Percentiles rank a stretch among this genome's conserved stretches.
Evolutionary conservation across 495 filamentous ascomycete genomes (phyloP).

Genomic region (Recurvomyces mirabilis): DNA sequence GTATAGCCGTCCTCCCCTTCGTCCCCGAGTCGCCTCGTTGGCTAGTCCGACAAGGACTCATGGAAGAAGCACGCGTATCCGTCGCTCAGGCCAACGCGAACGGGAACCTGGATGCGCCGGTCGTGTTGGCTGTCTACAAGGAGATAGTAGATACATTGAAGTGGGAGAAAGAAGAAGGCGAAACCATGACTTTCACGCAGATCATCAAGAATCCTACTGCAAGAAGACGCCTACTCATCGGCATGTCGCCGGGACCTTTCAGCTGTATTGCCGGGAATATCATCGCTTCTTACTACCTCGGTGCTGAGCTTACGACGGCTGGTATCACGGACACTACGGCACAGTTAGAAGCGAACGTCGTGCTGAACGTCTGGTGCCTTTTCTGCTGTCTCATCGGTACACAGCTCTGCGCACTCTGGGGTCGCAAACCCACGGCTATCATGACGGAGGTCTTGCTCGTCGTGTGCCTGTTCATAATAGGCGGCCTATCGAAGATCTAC

Average conservation of each 20-base stretch:
- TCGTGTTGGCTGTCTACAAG: slow-evolving; percentile 30
- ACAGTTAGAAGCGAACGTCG: slow-evolving; percentile 39
- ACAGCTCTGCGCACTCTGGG: slow-evolving; percentile 33
- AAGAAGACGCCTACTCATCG: slow-evolving; percentile 34
- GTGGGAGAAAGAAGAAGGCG: slow-evolving; percentile 37
- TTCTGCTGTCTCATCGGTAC: slow-evolving; percentile 31
- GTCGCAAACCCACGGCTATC: slow-evolving; percentile 36
- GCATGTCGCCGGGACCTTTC: slow-evolving; percentile 22
- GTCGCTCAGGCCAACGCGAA: slow-evolving; percentile 41
- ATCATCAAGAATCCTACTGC: slow-evolving; percentile 33
- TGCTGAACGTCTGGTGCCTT: slow-evolving; percentile 38
- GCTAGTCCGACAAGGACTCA: slow-evolving; percentile 34
- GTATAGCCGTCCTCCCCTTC: slow-evolving; percentile 42
- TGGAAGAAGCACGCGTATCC: slow-evolving; percentile 25
- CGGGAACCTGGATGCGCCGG: slow-evolving; percentile 32
- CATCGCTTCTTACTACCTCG: slow-evolving; percentile 41
- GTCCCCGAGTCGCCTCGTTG: slow-evolving; percentile 45
- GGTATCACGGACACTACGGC: slow-evolving; percentile 35
- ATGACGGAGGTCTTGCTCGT: slow-evolving; percentile 30
- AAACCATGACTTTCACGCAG: slow-evolving; percentile 33
- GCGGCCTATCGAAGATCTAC: slow-evolving; percentile 39
- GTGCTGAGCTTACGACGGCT: slow-evolving; percentile 35
- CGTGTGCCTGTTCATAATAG: slow-evolving; percentile 40
- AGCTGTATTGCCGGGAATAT: slow-evolving; percentile 42
- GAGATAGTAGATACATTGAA: slow-evolving; percentile 30